Evolutionary conservation across 2,329 filamentous ascomycete species (phyloP), one percentile per base, ranked within the genome.

Genomic region (Fusarium buxicola): DNA sequence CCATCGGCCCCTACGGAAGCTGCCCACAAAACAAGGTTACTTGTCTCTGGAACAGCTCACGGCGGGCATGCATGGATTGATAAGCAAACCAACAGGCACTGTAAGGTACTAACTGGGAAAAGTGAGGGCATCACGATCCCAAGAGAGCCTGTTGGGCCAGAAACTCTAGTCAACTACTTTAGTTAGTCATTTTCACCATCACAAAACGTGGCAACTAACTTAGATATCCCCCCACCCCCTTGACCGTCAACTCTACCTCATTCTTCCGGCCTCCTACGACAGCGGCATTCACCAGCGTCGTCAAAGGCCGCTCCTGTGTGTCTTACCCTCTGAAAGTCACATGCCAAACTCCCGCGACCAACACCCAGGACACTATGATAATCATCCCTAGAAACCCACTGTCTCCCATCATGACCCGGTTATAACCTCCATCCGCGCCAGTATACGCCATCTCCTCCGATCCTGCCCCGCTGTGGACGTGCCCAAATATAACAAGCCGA

Each of bases 401-500:
- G 18, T 50, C 47, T 18, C 47, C 47, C 28, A 40, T 32, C 47
- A 41, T 41, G 28, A 21, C 21, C 15, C 36, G 21, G 21, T 43
- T 16, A 24, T 34, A 41, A 18, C 27, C 46, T 31, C 35, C 16
- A 27, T 49, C 46, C 15, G 46, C 46, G n/a, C 46, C 46, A 21
- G 12, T 24, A 31, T 49, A 49, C 16, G 35, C 5, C 46, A 49
- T 49, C 27, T 49, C 27, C 27, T 49, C 35, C 15, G 13, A 15
- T 13, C 47, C 36, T 27, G 47, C 47, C 27, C 28, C 47, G 36
- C 21, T 69, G 68, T 80, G 77, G 6, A 79, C 70, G 40, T 79
- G 77, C 1, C 77, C 76, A 45, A 77, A 79, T 5, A 79, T 72
- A 39, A 73, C 70, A 8, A 78, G 59, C n/a, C 50, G 46, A 11